Conservation (phyloP, 345 rosid species). For the Conringia planisiliqua region DNA sequence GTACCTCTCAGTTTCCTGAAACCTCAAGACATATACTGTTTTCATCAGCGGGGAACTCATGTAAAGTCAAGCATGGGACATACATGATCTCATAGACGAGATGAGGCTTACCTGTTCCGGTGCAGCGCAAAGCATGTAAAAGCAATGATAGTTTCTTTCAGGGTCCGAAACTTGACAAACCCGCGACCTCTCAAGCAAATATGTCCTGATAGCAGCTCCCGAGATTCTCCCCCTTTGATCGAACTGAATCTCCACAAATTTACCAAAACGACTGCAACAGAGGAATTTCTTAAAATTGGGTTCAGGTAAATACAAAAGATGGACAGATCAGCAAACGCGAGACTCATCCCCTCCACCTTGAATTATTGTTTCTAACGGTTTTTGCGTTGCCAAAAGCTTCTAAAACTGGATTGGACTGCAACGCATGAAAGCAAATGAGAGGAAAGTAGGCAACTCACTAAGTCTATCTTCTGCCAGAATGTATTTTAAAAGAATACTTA, state of each 20-base stretch:
- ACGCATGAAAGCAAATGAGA: constrained; percentile 19
- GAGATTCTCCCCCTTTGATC: constrained; percentile 81
- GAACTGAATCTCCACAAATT: constrained; percentile 96
- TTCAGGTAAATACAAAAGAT: constrained; percentile 19
- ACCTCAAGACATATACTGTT: constrained; percentile 5
- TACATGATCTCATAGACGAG: constrained; percentile 4
- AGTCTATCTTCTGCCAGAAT: background rate
- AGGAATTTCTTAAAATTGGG: constrained; percentile 10
- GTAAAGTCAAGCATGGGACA: background rate
- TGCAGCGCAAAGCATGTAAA: constrained; percentile 98
- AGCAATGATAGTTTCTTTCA: constrained; percentile 98
- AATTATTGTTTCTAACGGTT: constrained; percentile 94
- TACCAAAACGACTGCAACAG: constrained; percentile 90
- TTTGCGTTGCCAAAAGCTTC: constrained; percentile 99
- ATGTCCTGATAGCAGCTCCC: constrained; percentile 97
- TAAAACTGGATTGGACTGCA: constrained; percentile 94
- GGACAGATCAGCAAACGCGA: background rate
- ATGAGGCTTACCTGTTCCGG: constrained; percentile 59
- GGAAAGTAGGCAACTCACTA: background rate
- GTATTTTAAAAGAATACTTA: constrained; percentile 17
- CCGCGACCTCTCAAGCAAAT: constrained; percentile 91
- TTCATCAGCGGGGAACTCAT: background rate
- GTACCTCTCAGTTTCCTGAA: constrained; percentile 71
- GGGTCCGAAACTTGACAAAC: constrained; percentile 99
- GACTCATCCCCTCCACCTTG: constrained; percentile 55